Evolutionary conservation across 75 land plant species (phyloP), one percentile per base, ranked within the genome.

Genomic region (Larix kaempferi): DNA sequence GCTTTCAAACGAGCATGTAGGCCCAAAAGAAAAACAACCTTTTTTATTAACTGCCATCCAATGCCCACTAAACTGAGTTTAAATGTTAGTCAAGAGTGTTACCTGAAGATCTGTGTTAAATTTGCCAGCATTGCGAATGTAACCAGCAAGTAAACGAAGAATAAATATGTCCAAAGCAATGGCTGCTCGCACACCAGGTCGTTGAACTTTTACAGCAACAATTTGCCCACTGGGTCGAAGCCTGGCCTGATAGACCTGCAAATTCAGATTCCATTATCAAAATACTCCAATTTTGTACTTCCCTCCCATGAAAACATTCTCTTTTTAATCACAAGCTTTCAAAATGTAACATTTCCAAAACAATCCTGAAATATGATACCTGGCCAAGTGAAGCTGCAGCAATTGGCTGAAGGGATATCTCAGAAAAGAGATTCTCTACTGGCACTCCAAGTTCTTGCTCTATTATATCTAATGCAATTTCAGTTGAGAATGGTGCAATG

Each of bases 301-400:
- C 25, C 25, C n/a, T 69, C 13, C 54, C n/a, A 8, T 17, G n/a
- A 2, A 16, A 17, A 66, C 0, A 65, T 29, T 26, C 1, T 17
- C 17, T 60, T 6, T 27, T 54, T n/a, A 56, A 75, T 23, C 41
- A 62, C 64, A 74, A 39, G 3, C 14, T 22, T 58, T 6, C 35
- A 55, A 41, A 56, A 77, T 56, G 57, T 21, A 14, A 59, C 15
- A 55, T 25, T 56, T 17, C 17, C n/a, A 57, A 37, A 67, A 39
- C 21, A 21, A 73, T 55, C 27, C 22, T 14, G 56, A 76, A 71
- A 61, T 27, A 54, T 6, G 54, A 26, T 74, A 93, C 99, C 99
- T 96, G 99, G 4, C 99, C 99, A 82, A 96, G 93, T 59, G 99
- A 96, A 77, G 99, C 99, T 58, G 95, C 95, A 77, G 99, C 99